These are phyloP conservation scores for Beauveria sp. DNA, from an alignment of 2,329 filamentous ascomycete species.

Conservation along the genomic window DNA sequence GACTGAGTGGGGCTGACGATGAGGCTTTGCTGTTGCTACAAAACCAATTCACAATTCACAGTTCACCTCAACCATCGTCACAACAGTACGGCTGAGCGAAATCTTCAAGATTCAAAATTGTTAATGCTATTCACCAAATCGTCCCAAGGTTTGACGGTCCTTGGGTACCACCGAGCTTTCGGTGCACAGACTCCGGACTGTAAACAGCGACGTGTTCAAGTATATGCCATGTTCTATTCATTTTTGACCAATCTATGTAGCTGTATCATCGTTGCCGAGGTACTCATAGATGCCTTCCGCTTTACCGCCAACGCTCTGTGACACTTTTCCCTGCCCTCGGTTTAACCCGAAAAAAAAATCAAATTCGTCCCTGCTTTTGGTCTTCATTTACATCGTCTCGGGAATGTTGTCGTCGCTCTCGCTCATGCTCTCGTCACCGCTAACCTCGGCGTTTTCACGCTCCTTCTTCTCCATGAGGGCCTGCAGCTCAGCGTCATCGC, in stretches of 20 bases:
- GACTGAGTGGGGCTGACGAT: background rate
- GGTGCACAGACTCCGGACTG: no score
- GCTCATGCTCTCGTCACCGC: slow-evolving; percentile 91
- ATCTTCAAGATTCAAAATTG: no score
- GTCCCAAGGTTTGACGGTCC: no score
- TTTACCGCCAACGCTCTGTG: background rate
- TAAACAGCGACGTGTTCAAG: background rate
- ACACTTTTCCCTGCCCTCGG: slow-evolving; percentile 1
- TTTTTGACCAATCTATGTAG: slow-evolving; percentile 8
- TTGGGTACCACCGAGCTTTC: no score
- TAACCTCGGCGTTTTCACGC: slow-evolving; percentile 95
- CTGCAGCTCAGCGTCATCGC: slow-evolving; percentile 93
- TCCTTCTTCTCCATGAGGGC: slow-evolving; percentile 99
- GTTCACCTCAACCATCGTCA: no score
- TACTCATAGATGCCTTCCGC: background rate
- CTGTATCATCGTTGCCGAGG: slow-evolving; percentile 6
- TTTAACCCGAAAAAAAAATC: slow-evolving; percentile 8
- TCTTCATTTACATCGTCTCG: slow-evolving; percentile 28
- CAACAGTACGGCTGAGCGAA: background rate
- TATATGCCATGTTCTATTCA: slow-evolving; percentile 6
- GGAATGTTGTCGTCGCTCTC: slow-evolving; percentile 80
- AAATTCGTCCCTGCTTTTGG: background rate
- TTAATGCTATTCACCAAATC: no score
- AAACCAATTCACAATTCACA: background rate
- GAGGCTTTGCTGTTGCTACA: background rate